Percentiles rank a stretch among this genome's conserved stretches.
These are phyloP conservation scores for Mortierella sp. DNA, from an alignment of 371 early-diverging fungal genomes.

Conservation along the genomic window DNA sequence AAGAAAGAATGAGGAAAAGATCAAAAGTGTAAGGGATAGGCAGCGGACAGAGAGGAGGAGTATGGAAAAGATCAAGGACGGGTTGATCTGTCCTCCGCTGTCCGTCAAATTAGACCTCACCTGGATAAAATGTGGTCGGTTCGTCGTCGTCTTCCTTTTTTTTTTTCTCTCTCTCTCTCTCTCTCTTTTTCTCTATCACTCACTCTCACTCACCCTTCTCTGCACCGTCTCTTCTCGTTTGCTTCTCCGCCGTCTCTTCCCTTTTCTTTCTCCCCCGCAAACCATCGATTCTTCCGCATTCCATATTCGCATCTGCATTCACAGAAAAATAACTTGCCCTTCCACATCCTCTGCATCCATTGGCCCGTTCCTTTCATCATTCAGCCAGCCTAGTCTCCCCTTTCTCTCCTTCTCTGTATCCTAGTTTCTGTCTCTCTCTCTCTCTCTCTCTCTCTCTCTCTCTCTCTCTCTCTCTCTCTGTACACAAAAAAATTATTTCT, in stretches of 20 bases:
- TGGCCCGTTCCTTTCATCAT: too few species aligned
- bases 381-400: not conserved
- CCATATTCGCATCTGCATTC: not conserved
- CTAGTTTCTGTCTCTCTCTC: not conserved
- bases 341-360: not conserved
- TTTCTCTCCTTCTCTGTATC: not conserved
- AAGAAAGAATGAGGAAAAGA: not conserved
- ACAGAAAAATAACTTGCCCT: not conserved
- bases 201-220: too few species aligned
- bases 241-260: not conserved
- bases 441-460: not conserved
- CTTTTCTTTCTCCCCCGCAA: not conserved
- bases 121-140: not conserved
- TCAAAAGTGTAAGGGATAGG: too few species aligned
- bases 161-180: not conserved
- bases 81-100: too few species aligned
- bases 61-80: too few species aligned
- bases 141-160: not conserved
- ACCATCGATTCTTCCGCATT: not conserved
- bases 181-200: not conserved
- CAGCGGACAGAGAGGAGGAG: too few species aligned
- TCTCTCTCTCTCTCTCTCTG: not conserved
- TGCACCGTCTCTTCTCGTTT: conserved; percentile 1
- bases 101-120: too few species aligned
- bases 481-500: too few species aligned